Conservation (phyloP, 345 rosid genomes). For the Cardamine resedifolia region DNA sequence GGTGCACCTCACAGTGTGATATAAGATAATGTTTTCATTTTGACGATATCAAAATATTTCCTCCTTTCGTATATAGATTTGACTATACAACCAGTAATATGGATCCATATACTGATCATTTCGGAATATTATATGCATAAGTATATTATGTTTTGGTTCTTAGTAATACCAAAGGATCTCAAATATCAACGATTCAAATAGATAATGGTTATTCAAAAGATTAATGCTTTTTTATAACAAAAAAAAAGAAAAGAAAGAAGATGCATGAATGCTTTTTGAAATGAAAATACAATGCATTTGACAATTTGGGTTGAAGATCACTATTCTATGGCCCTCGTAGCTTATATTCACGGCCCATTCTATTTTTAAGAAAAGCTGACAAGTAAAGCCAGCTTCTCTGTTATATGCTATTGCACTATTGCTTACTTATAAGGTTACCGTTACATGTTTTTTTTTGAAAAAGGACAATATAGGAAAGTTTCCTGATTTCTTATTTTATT, state of each 20-base stretch:
- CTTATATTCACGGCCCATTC: neutral
- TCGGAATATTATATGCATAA: neutral
- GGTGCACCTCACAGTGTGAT: constrained; percentile 7
- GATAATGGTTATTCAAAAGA: neutral
- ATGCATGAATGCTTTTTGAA: no score
- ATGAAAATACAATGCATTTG: neutral
- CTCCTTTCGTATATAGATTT: neutral
- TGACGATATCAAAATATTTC: neutral
- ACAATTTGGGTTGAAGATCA: neutral
- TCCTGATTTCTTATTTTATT: neutral
- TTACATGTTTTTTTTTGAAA: neutral
- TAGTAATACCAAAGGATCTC: neutral
- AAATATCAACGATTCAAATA: neutral
- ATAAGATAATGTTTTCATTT: constrained; percentile 24
- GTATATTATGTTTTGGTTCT: neutral
- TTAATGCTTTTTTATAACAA: no score
- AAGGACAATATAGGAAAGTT: no score
- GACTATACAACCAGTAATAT: neutral
- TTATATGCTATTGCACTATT: no score
- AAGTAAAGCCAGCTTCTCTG: no score
- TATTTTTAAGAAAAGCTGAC: neutral
- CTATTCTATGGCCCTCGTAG: neutral
- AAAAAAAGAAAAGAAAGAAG: no score
- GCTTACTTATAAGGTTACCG: neutral
- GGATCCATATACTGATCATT: neutral